Percentiles rank a stretch among this genome's conserved stretches.
These are phyloP conservation scores for Agrostemma githago DNA, from an alignment of 148 eudicot genomes.

Conservation along the genomic window DNA sequence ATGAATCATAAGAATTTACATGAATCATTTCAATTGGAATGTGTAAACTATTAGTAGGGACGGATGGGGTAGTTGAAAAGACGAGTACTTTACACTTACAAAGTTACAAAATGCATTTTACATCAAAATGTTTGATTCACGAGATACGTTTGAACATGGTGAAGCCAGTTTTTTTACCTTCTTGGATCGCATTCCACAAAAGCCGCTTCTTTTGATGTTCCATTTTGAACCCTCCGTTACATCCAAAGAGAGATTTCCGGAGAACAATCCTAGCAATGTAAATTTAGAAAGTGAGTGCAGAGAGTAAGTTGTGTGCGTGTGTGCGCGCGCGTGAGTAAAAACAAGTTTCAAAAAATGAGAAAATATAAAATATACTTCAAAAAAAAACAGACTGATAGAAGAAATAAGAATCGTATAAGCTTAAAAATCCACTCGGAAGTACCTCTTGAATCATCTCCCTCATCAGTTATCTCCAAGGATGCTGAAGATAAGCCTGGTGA, in stretches of 20 bases:
- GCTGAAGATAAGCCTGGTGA: conserved; percentile 85
- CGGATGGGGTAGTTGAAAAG: too few species aligned
- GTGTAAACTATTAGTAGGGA: too few species aligned
- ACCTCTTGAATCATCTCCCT: conserved; percentile 56
- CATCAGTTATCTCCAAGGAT: conserved; percentile 73
- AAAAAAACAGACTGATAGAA: too few species aligned
- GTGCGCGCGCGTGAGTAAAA: not conserved
- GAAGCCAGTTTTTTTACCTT: conserved; percentile 52
- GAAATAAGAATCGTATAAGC: too few species aligned
- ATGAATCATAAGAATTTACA: not conserved
- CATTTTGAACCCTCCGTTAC: conserved; percentile 67
- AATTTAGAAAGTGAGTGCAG: conserved; percentile 1
- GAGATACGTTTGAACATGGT: not conserved
- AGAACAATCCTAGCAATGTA: conserved; percentile 54
- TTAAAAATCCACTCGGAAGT: conserved; percentile 11
- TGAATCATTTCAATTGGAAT: too few species aligned
- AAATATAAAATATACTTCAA: too few species aligned
- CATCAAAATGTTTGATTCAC: conserved; percentile 1
- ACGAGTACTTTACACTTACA: not conserved
- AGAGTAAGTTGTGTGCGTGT: not conserved
- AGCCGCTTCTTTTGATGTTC: conserved; percentile 88
- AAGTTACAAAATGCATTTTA: not conserved
- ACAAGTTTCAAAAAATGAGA: too few species aligned
- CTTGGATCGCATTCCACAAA: conserved; percentile 98
- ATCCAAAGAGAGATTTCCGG: conserved; percentile 85